A percentile compares a stretch with the other conserved stretches of the same genome.
phyloP scores from a whole-genome alignment of 805 yeast genomes.

The Saccharomycopsis guyanensis region DNA sequence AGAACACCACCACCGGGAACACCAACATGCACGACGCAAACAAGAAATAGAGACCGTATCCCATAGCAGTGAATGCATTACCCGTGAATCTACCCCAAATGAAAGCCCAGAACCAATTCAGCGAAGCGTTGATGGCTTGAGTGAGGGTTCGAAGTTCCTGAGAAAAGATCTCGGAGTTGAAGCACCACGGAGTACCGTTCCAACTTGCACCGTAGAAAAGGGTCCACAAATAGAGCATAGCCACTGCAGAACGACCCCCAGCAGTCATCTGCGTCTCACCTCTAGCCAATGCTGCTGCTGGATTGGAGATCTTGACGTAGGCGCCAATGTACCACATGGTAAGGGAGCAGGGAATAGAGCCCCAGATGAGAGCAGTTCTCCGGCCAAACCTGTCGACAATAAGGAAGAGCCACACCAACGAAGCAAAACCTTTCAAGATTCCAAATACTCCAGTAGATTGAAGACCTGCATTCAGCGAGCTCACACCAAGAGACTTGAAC shows the following conservation, averaged over 20 bases:
- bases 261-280: not conserved
- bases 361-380: not conserved
- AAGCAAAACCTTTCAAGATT: not conserved
- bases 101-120: not conserved
- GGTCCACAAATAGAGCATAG: not conserved
- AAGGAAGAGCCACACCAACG: not conserved
- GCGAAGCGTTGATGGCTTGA: not conserved
- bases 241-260: not conserved
- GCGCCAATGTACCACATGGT: not conserved
- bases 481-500: slow-evolving; percentile 25
- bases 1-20: not conserved
- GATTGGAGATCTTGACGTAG: not conserved
- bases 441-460: not conserved
- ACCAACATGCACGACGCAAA: not conserved
- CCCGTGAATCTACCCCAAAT: not conserved
- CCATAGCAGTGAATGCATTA: not conserved
- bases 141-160: not conserved
- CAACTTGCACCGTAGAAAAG: not conserved
- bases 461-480: not conserved
- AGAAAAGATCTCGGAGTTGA: not conserved
- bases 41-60: not conserved
- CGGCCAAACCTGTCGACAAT: not conserved
- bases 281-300: not conserved
- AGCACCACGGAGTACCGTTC: not conserved
- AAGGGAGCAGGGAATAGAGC: not conserved